These are phyloP conservation scores for Osmanthus fragrans DNA, from an alignment of 257 asterid genomes.

Conservation along the genomic window DNA sequence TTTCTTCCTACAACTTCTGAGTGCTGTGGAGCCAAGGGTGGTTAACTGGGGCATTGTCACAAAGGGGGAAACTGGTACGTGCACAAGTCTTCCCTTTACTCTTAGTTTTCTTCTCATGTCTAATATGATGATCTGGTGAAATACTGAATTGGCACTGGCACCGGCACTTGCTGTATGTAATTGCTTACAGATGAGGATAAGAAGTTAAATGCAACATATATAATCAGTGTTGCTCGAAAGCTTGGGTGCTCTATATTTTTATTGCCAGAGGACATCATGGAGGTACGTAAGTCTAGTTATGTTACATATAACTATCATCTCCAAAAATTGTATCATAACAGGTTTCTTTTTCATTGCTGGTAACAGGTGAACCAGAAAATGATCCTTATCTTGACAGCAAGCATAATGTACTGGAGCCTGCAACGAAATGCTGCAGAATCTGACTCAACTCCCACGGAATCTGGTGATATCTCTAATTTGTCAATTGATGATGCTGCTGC, in stretches of 20 bases:
- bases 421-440: conserved; percentile 40
- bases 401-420: conserved; percentile 91
- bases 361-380: conserved; percentile 82
- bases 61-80: conserved; percentile 76
- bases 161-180: not conserved
- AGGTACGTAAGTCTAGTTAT: conserved; percentile 15
- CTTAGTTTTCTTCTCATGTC: not conserved
- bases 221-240: conserved; percentile 67
- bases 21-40: conserved; percentile 85
- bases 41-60: conserved; percentile 94
- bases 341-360: conserved; percentile 15
- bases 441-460: conserved; percentile 14
- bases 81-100: not conserved
- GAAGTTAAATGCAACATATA: conserved; percentile 61
- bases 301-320: not conserved
- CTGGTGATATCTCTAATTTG: conserved; percentile 21
- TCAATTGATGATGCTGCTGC: conserved; percentile 1
- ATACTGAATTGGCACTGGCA: too few relatives aligned
- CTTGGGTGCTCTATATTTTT: conserved; percentile 65
- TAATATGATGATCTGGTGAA: too few relatives aligned
- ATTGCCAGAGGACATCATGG: conserved; percentile 67
- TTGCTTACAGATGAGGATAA: conserved; percentile 54
- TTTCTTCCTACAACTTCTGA: conserved; percentile 81
- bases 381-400: conserved; percentile 76
- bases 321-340: too few relatives aligned